Evolutionary conservation across 331 rosid genomes (phyloP), one percentile per base, ranked within the genome.

Genomic region (Quercus phellos): DNA sequence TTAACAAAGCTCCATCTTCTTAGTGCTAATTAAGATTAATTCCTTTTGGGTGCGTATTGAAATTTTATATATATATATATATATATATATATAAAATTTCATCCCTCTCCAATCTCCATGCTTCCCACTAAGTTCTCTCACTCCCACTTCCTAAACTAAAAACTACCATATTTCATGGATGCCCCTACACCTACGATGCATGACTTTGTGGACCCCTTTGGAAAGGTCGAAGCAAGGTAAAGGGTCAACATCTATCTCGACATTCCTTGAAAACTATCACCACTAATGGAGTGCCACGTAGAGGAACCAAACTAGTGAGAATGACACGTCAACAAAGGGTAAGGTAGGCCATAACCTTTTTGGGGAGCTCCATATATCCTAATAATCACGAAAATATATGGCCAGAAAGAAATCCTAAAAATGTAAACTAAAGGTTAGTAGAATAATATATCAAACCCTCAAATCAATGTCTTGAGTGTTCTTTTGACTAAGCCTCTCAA

Each of bases 301-400:
- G 63, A 54, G 38, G n/a, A 24, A 50, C 72, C 38, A 71, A 35
- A 70, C 4, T 8, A 11, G 63, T 63, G 88, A 84, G 77, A 83
- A 79, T 77, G 85, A 86, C 85, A 74, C 77, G 74, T 83, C 81
- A 83, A 86, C 87, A 55, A 80, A 80, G 68, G 35, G 55, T 77
- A 60, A 54, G 80, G 74, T 71, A 75, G 85, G 77, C 81, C 80
- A 32, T 16, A 34, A 46, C 4, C 55, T 70, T 70, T 46, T 42
- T 32, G 35, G 74, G 74, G 5, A 32, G 16, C 70, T 73, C 80
- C 82, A 46, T 7, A 7, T 38, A 38, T 58, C 56, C 46, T 67
- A 43, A 53, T 30, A 32, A 63, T 60, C 34, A 63, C 68, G 17
- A 7, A 74, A 14, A 13, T 46, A 12, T 21, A 70, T 77, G 32